Conservation (phyloP, 257 asterid genomes). For the Nicotiana paniculata region DNA sequence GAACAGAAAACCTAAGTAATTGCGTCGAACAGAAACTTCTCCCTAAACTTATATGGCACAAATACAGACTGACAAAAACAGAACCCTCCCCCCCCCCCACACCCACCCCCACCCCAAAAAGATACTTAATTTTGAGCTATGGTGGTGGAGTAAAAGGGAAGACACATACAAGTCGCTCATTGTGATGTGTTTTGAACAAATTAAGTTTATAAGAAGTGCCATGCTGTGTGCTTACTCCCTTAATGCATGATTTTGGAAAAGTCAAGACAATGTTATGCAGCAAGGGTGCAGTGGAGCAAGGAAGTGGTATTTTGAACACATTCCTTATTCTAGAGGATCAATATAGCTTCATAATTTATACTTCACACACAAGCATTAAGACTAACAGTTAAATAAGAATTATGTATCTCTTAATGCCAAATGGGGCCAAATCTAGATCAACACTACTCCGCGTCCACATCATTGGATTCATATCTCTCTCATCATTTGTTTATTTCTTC, state of each 20-base stretch:
- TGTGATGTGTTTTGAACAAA: neutral
- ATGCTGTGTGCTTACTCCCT: neutral
- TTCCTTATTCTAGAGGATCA: neutral
- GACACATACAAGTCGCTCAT: neutral
- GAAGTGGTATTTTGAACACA: neutral
- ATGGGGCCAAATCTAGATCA: neutral
- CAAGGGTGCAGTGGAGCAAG: neutral
- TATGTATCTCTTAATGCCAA: neutral
- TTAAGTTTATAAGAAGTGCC: neutral
- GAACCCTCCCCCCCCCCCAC: neutral
- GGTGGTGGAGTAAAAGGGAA: neutral
- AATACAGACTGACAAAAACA: neutral
- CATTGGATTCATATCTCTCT: neutral
- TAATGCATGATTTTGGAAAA: neutral
- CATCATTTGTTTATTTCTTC: neutral
- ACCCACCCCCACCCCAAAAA: too few species aligned
- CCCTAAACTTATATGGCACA: neutral
- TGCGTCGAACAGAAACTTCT: neutral
- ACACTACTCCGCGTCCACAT: neutral
- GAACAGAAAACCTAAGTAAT: neutral
- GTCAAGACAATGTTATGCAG: neutral
- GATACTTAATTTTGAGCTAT: neutral
- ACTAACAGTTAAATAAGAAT: neutral
- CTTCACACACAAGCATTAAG: neutral
- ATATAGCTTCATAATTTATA: neutral